These are phyloP conservation scores for Arthroderma uncinatum DNA, from an alignment of 2,329 filamentous ascomycete genomes.

Conservation along the genomic window DNA sequence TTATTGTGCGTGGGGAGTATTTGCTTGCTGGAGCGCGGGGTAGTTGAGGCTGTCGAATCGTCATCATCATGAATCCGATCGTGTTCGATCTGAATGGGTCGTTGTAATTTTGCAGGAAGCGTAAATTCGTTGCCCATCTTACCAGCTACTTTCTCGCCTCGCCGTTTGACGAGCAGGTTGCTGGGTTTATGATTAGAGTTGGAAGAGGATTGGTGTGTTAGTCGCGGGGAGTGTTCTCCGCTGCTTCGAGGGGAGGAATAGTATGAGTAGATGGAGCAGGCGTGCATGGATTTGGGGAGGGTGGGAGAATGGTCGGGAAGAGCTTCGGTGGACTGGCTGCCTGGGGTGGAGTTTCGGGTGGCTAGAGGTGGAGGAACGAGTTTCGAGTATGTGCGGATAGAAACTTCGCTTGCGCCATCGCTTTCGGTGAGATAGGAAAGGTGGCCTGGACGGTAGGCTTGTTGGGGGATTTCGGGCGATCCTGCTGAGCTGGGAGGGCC, in stretches of 20 bases:
- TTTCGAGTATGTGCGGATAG: background rate
- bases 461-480: background rate
- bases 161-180: constrained; percentile 18
- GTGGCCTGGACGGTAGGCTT: background rate
- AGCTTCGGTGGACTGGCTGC: background rate
- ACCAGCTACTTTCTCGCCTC: constrained; percentile 16
- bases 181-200: background rate
- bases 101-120: background rate
- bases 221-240: background rate
- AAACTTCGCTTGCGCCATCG: background rate
- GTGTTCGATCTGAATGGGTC: background rate
- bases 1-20: background rate
- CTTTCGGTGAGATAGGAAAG: background rate
- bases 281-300: background rate
- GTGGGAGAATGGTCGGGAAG: background rate
- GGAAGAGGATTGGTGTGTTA: background rate
- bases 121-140: constrained; percentile 15
- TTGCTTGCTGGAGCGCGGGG: background rate
- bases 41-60: background rate
- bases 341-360: background rate
- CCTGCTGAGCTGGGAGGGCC: background rate
- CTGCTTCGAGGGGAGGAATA: background rate
- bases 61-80: background rate
- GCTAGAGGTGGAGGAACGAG: background rate
- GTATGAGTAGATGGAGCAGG: background rate